Conservation (phyloP, 139 green algal species). For the Chlorella sp. region DNA sequence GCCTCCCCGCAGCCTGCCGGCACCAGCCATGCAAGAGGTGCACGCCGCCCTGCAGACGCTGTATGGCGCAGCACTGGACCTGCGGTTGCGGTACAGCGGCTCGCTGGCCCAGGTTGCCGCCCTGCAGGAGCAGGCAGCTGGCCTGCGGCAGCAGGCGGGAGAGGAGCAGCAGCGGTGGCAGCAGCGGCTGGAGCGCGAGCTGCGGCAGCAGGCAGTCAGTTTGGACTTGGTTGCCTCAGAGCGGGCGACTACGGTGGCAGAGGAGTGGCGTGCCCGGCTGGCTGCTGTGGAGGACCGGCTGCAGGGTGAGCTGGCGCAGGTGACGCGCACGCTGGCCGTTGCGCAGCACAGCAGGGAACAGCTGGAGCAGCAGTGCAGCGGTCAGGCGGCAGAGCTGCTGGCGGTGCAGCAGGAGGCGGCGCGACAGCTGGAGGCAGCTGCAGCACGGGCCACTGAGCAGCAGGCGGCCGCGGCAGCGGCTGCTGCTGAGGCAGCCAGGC, state of each 20-base stretch:
- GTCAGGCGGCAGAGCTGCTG: not conserved
- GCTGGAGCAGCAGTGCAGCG: constrained; percentile 14
- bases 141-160: not conserved
- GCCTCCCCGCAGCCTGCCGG: not conserved
- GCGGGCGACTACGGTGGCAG: not conserved
- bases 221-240: not conserved
- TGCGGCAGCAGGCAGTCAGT: not conserved
- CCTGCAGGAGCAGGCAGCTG: not conserved
- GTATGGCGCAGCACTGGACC: not conserved
- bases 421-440: not conserved
- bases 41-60: not conserved
- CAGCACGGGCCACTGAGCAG: not conserved
- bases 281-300: not conserved
- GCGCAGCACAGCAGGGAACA: constrained; percentile 10
- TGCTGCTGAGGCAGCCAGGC: not conserved
- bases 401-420: not conserved
- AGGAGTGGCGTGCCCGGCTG: not conserved
- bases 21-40: not conserved
- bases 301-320: constrained; percentile 2
- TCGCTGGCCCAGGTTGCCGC: not conserved
- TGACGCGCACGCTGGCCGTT: not conserved
- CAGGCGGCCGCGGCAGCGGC: not conserved
- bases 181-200: constrained; percentile 12
- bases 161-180: constrained; percentile 4
- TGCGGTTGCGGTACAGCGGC: not conserved